phyloP scores from a whole-genome alignment of 495 filamentous ascomycete species.

The Xylaria cubensis region DNA sequence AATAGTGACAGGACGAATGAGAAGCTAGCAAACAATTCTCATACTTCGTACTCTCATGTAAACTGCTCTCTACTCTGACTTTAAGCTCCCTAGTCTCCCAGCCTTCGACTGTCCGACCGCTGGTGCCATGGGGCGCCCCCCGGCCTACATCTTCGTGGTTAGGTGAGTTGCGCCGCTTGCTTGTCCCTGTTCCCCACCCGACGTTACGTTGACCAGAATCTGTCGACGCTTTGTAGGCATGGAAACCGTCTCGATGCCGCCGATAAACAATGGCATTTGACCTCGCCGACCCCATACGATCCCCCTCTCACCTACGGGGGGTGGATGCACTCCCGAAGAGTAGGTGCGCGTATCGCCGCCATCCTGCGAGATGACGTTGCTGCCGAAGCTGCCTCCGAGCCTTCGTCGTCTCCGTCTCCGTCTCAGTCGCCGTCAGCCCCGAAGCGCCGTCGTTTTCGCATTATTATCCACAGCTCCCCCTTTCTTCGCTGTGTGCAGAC shows the following conservation, averaged over 20 bases:
- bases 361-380: slow-evolving; percentile 64
- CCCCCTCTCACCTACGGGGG: slow-evolving; percentile 94
- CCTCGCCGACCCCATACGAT: slow-evolving; percentile 95
- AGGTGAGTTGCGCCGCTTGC: slow-evolving; percentile 60
- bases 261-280: slow-evolving; percentile 92
- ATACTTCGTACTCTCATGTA: neutral
- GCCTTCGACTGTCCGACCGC: neutral
- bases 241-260: slow-evolving; percentile 91
- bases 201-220: neutral
- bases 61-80: neutral
- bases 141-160: slow-evolving; percentile 73
- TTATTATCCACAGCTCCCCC: slow-evolving; percentile 90
- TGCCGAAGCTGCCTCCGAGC: slow-evolving; percentile 46
- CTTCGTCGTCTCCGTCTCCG: slow-evolving; percentile 3
- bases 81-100: neutral
- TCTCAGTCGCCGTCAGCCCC: slow-evolving; percentile 24
- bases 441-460: slow-evolving; percentile 68
- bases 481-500: slow-evolving; percentile 94
- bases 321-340: slow-evolving; percentile 81
- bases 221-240: slow-evolving; percentile 66
- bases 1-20: neutral
- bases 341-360: slow-evolving; percentile 79
- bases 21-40: neutral
- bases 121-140: slow-evolving; percentile 51
- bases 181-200: neutral